Evolutionary conservation across 2,329 filamentous ascomycete species (phyloP), one percentile per base, ranked within the genome.

Genomic region (Acrocalymma vagum): DNA sequence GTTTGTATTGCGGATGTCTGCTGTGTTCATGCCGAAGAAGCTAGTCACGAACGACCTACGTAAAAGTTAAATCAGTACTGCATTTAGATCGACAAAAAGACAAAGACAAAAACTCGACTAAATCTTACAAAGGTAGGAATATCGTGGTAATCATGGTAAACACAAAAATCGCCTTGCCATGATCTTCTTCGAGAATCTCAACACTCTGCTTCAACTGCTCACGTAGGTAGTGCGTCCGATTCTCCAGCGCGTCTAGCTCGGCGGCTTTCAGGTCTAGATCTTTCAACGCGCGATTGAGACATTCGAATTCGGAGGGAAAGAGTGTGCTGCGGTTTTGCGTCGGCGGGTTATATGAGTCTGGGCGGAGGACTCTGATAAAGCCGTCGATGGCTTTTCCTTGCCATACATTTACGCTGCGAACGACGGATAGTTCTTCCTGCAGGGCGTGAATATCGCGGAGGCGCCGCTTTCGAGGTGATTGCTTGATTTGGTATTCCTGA

Each of bases 71-170:
- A 15, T 7, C 2, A 3, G 8, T 3, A 6, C 10, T 16, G n/a
- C 20, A 11, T 3, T 3, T 5, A 67, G 7, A 69, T 49, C 2
- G 63, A 65, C 10, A 69, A 48, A 32, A n/a, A n/a, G n/a, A n/a
- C n/a, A n/a, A n/a, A n/a, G n/a, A n/a, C n/a, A n/a, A n/a, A n/a
- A n/a, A n/a, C n/a, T n/a, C n/a, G n/a, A n/a, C n/a, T n/a, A n/a
- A n/a, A n/a, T n/a, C 16, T 9, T 28, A 39, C 20, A 55, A 34
- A 0, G 46, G 49, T 3, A 53, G 17, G n/a, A 72, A 73, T 22
- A 72, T 49, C 23, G 65, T 64, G 0, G 70, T 72, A 11, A 71
- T 62, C 23, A 49, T 32, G 0, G 51, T 49, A 21, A 57, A 53
- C 0, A 50, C 21, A 2, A 45, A 18, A 10, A 52, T 50, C 2